phyloP scores from a whole-genome alignment of 2,329 filamentous ascomycete genomes.

The Sphaerulina musiva region DNA sequence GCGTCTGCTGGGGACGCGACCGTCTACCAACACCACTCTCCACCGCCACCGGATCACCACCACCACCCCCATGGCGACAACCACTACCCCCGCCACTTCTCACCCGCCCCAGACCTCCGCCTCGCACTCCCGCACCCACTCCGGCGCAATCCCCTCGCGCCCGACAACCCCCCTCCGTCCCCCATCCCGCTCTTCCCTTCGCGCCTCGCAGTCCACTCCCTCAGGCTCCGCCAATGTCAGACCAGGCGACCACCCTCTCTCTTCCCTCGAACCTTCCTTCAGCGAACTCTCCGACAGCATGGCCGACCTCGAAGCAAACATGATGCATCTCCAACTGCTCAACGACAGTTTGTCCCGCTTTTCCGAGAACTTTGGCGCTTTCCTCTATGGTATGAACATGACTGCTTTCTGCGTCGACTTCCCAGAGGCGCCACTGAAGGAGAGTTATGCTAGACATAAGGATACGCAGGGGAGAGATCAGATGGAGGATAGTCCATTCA shows the following conservation, averaged over 20 bases:
- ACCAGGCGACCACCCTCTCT: slow-evolving; percentile 59
- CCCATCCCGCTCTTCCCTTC: slow-evolving; percentile 80
- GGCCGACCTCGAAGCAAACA: slow-evolving; percentile 92
- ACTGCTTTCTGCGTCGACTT: slow-evolving; percentile 99
- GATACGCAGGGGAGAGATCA: slow-evolving; percentile 37
- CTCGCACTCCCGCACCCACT: slow-evolving; percentile 43
- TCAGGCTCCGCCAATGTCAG: slow-evolving; percentile 34
- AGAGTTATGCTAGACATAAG: slow-evolving; percentile 67
- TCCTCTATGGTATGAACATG: slow-evolving; percentile 96
- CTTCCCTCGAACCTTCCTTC: slow-evolving; percentile 80
- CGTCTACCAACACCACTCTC: neutral
- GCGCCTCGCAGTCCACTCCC: slow-evolving; percentile 55
- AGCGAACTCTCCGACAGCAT: slow-evolving; percentile 89
- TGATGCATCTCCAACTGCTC: slow-evolving; percentile 95
- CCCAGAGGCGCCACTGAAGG: slow-evolving; percentile 78
- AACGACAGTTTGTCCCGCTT: slow-evolving; percentile 90
- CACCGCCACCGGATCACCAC: neutral
- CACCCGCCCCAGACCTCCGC: slow-evolving; percentile 11
- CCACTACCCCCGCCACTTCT: slow-evolving; percentile 12
- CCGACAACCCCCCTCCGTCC: slow-evolving; percentile 89
- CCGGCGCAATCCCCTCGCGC: slow-evolving; percentile 52
- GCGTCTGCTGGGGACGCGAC: neutral
- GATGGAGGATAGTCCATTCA: slow-evolving; percentile 23
- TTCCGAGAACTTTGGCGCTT: slow-evolving; percentile 91
- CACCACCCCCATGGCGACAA: slow-evolving; percentile 16